These are phyloP conservation scores for Metschnikowia bowlesiae DNA, from an alignment of 805 yeast species.

Conservation along the genomic window DNA sequence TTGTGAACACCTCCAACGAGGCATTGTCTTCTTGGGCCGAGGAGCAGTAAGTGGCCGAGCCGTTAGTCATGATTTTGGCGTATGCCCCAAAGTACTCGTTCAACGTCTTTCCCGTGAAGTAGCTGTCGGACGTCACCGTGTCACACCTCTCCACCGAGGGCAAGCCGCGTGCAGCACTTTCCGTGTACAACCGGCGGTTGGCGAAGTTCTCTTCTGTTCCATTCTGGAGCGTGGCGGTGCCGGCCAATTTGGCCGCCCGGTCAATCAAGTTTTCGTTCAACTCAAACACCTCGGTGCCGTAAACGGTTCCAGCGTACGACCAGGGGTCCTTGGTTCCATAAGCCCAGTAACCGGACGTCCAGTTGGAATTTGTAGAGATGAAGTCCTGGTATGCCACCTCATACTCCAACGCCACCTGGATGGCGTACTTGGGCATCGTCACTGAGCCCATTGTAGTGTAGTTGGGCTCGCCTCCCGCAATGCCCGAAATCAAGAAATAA, in stretches of 20 bases:
- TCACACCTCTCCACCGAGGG: slow-evolving; percentile 54
- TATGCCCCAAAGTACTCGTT: slow-evolving; percentile 47
- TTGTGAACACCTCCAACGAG: slow-evolving; percentile 52
- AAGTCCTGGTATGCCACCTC: slow-evolving; percentile 46
- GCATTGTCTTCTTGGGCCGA: slow-evolving; percentile 71
- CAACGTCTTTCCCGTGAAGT: slow-evolving; percentile 52
- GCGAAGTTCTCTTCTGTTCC: slow-evolving; percentile 43
- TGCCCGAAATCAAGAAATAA: slow-evolving; percentile 61
- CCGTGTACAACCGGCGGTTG: slow-evolving; percentile 46
- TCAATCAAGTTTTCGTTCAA: slow-evolving; percentile 55
- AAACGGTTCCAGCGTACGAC: slow-evolving; percentile 49
- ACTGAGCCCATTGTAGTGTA: slow-evolving; percentile 57
- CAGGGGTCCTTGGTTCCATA: slow-evolving; percentile 48
- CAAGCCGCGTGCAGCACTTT: slow-evolving; percentile 45
- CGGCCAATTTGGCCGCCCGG: slow-evolving; percentile 51
- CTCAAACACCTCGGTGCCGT: slow-evolving; percentile 65
- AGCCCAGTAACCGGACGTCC: slow-evolving; percentile 59
- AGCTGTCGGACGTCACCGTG: slow-evolving; percentile 55
- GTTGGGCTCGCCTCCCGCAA: slow-evolving; percentile 60
- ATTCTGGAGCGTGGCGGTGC: slow-evolving; percentile 37
- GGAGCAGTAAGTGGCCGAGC: slow-evolving; percentile 54
- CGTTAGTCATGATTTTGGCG: slow-evolving; percentile 50
- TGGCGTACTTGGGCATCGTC: slow-evolving; percentile 56
- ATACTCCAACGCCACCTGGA: slow-evolving; percentile 58
- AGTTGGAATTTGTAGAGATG: slow-evolving; percentile 33